Conservation (phyloP, 2,329 filamentous ascomycete genomes). For the Eutypa lata region DNA sequence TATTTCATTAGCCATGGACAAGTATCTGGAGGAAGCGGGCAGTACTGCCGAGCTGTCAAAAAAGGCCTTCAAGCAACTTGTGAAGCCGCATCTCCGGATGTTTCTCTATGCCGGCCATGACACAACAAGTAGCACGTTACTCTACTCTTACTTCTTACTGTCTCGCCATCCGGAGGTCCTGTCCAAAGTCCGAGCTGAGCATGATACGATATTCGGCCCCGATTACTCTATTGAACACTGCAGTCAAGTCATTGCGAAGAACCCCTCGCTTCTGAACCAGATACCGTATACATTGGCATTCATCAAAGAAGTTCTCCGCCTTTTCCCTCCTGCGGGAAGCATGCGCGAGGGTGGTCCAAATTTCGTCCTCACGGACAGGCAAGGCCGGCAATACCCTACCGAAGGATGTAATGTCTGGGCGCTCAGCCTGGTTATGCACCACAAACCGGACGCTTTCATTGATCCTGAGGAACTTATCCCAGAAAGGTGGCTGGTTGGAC, state of each 20-base stretch:
- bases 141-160: conserved; percentile 44
- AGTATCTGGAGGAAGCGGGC: conserved; percentile 12
- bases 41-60: conserved; percentile 3
- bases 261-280: conserved; percentile 25
- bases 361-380: conserved; percentile 34
- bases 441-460: conserved; percentile 27
- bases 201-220: conserved; percentile 21
- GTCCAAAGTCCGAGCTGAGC: conserved; percentile 18
- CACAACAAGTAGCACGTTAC: conserved; percentile 57
- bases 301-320: conserved; percentile 34
- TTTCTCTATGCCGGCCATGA: conserved; percentile 60
- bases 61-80: conserved; percentile 11
- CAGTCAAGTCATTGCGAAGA: conserved; percentile 25
- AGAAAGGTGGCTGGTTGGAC: conserved; percentile 33
- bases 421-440: conserved; percentile 29
- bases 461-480: conserved; percentile 32
- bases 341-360: conserved; percentile 30
- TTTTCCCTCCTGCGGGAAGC: conserved; percentile 43
- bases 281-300: conserved; percentile 33
- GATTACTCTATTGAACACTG: conserved; percentile 2
- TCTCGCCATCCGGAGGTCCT: conserved; percentile 15
- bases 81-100: conserved; percentile 15
- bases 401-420: conserved; percentile 16
- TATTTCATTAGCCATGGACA: conserved; percentile 16
- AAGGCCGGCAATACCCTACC: conserved; percentile 31